Percentiles rank a stretch among this genome's conserved stretches.
These are phyloP conservation scores for Cornus suecica DNA, from an alignment of 148 eudicot species.

Conservation along the genomic window DNA sequence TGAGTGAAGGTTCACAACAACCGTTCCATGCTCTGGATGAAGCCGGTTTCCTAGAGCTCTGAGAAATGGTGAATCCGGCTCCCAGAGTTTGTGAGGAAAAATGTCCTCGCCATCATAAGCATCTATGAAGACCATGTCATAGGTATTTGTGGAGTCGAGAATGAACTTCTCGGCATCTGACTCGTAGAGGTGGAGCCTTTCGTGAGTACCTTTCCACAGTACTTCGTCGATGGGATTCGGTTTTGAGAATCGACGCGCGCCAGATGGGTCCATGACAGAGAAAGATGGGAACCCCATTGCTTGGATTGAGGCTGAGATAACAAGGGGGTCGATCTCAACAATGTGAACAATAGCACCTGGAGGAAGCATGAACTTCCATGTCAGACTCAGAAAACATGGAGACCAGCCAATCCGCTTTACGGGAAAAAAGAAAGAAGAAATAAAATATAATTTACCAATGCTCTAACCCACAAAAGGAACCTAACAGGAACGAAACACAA, in stretches of 20 bases:
- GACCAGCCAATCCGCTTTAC: background rate
- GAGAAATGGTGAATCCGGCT: constrained; percentile 75
- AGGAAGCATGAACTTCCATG: background rate
- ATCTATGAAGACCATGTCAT: constrained; percentile 83
- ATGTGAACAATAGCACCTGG: constrained; percentile 79
- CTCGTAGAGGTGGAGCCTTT: constrained; percentile 71
- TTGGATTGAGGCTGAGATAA: constrained; percentile 68
- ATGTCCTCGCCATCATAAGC: constrained; percentile 90
- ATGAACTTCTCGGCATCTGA: constrained; percentile 85
- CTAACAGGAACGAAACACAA: background rate
- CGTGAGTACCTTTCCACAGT: constrained; percentile 89
- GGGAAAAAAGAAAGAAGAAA: background rate
- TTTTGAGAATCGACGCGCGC: constrained; percentile 37
- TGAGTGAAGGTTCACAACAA: constrained; percentile 87
- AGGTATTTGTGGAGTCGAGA: constrained; percentile 36
- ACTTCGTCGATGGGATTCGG: constrained; percentile 49
- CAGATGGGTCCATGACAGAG: constrained; percentile 48
- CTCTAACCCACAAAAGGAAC: background rate
- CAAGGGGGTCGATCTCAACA: constrained; percentile 90
- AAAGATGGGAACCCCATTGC: constrained; percentile 92
- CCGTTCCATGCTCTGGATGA: constrained; percentile 92
- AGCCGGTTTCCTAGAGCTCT: constrained; percentile 51
- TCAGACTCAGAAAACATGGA: background rate
- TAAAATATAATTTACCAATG: no score
- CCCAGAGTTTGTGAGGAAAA: constrained; percentile 85